These are phyloP conservation scores for Cordyceps cateniannulata DNA, from an alignment of 2,329 filamentous ascomycete species.

Conservation along the genomic window DNA sequence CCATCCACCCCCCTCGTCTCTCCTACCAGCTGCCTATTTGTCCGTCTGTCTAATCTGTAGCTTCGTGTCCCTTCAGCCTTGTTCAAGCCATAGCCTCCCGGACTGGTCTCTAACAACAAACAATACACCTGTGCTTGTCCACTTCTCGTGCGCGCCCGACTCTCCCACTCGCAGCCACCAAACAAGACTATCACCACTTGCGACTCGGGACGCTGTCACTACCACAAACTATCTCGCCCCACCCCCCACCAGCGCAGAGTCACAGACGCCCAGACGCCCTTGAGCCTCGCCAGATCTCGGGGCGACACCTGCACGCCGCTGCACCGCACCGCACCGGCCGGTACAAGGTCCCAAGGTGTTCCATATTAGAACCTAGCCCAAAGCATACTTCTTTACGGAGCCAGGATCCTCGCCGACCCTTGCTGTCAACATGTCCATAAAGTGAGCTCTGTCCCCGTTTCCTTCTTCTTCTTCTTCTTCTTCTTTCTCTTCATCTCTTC, in stretches of 20 bases:
- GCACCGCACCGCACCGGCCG: not conserved
- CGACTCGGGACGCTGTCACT: not conserved
- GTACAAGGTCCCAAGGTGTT: slow-evolving; percentile 2
- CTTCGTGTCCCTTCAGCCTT: not conserved
- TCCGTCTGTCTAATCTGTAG: not conserved
- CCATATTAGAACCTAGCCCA: slow-evolving; percentile 11
- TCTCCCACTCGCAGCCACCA: slow-evolving; percentile 6
- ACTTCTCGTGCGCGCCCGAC: not conserved
- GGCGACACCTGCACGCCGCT: slow-evolving; percentile 5
- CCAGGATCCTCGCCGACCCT: slow-evolving; percentile 26
- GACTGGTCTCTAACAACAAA: not conserved
- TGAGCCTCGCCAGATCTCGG: slow-evolving; percentile 10
- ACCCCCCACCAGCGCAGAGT: slow-evolving; percentile 9
- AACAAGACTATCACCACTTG: slow-evolving; percentile 3
- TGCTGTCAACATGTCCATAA: slow-evolving; percentile 46
- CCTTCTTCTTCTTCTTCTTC: not conserved
- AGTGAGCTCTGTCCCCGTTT: slow-evolving; percentile 33
- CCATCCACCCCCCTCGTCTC: slow-evolving; percentile 9
- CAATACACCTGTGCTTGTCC: not conserved
- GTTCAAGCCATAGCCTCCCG: not conserved
- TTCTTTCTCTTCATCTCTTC: slow-evolving; percentile 12
- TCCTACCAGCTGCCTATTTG: not conserved
- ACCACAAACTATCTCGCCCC: slow-evolving; percentile 8
- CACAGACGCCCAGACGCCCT: slow-evolving; percentile 9
- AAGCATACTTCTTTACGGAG: slow-evolving; percentile 19